Evolutionary conservation across 192 early-diverging fungal species (phyloP).

Genomic region (Phycomyces nitens): DNA sequence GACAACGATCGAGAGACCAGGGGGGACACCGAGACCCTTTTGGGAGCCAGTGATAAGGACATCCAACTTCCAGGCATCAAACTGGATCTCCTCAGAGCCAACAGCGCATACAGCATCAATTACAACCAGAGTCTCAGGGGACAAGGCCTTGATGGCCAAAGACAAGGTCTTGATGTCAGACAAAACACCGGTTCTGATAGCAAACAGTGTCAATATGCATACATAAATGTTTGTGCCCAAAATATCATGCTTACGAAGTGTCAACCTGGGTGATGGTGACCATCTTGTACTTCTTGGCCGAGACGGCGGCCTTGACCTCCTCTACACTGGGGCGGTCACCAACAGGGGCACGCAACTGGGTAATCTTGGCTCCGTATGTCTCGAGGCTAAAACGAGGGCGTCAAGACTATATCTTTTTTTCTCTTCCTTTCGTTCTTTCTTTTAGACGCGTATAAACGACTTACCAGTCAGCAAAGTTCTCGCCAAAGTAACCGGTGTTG

Average conservation of each 20-base stretch:
- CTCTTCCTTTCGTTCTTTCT: background rate
- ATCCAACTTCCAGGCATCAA: slow-evolving; percentile 91
- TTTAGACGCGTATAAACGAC: background rate
- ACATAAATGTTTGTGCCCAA: background rate
- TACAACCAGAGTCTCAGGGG: slow-evolving; percentile 84
- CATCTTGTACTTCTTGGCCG: slow-evolving; percentile 70
- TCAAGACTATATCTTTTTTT: slow-evolving; percentile 1
- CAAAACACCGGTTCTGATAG: slow-evolving; percentile 75
- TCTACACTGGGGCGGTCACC: slow-evolving; percentile 69
- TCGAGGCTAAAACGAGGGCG: slow-evolving; percentile 50
- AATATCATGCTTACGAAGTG: slow-evolving; percentile 59
- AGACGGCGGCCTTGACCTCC: slow-evolving; percentile 63
- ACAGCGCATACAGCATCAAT: slow-evolving; percentile 97
- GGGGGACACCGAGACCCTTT: slow-evolving; percentile 93
- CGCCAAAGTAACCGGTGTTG: slow-evolving; percentile 95
- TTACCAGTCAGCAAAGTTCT: slow-evolving; percentile 89
- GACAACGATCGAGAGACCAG: slow-evolving; percentile 87
- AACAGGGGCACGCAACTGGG: slow-evolving; percentile 64
- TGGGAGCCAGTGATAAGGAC: slow-evolving; percentile 91
- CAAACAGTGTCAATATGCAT: background rate
- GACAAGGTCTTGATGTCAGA: slow-evolving; percentile 76
- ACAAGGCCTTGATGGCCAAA: slow-evolving; percentile 64
- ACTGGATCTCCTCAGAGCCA: slow-evolving; percentile 86
- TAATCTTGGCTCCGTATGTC: slow-evolving; percentile 88
- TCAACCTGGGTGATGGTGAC: slow-evolving; percentile 95